Evolutionary conservation across 768 basidiomycete genomes (phyloP).

Genomic region (Polyporus arcularius): DNA sequence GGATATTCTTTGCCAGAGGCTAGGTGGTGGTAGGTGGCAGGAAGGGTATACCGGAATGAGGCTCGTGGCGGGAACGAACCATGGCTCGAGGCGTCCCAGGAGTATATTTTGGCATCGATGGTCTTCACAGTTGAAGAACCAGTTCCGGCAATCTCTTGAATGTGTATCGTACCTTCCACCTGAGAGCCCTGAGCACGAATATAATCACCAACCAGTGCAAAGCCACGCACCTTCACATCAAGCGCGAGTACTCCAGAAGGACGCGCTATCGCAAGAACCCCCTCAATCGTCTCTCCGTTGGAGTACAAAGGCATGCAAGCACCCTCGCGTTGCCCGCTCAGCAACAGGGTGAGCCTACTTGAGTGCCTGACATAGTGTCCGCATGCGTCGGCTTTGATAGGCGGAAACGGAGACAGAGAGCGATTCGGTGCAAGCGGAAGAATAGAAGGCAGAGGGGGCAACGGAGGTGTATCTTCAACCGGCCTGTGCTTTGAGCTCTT

Average conservation of each 20-base stretch:
- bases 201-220: not conserved
- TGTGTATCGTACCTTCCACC: slow-evolving; percentile 30
- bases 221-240: slow-evolving; percentile 21
- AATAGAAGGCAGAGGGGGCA: not conserved
- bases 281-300: slow-evolving; percentile 26
- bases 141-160: slow-evolving; percentile 30
- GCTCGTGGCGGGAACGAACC: slow-evolving; percentile 24
- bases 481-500: not conserved
- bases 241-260: slow-evolving; percentile 23
- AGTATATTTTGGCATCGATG: slow-evolving; percentile 22
- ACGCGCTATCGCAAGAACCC: slow-evolving; percentile 23
- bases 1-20: slow-evolving; percentile 12
- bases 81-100: slow-evolving; percentile 22
- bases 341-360: slow-evolving; percentile 24
- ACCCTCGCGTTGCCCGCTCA: slow-evolving; percentile 25
- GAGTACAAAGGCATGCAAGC: slow-evolving; percentile 18
- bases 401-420: not conserved
- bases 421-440: not conserved
- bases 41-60: slow-evolving; percentile 26
- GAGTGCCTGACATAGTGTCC: slow-evolving; percentile 28
- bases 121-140: slow-evolving; percentile 16
- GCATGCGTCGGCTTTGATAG: not conserved
- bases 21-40: slow-evolving; percentile 20
- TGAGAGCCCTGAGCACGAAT: slow-evolving; percentile 2
- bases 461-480: not conserved